phyloP scores from a whole-genome alignment of 2,329 filamentous ascomycete genomes.

The Daldinia sp. region DNA sequence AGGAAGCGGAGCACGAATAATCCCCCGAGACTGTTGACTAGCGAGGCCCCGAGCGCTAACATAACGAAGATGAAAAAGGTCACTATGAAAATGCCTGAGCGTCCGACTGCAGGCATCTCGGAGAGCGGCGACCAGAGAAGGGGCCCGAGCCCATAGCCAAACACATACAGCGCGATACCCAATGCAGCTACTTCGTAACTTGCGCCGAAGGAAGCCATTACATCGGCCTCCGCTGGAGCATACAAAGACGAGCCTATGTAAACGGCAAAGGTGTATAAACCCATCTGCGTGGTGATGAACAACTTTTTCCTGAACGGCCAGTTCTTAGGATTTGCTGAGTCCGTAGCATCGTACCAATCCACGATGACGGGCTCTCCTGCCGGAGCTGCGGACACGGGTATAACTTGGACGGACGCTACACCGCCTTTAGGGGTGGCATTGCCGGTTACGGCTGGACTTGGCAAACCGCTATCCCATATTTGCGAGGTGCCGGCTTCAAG shows the following conservation, averaged over 20 bases:
- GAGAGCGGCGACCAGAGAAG: conserved; percentile 59
- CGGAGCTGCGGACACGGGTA: neutral
- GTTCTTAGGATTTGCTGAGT: conserved; percentile 59
- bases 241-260: conserved; percentile 67
- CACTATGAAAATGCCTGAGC: conserved; percentile 62
- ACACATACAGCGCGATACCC: conserved; percentile 63
- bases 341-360: conserved; percentile 41
- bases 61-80: conserved; percentile 63
- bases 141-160: conserved; percentile 63
- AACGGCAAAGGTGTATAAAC: conserved; percentile 62
- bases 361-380: conserved; percentile 29
- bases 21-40: conserved; percentile 64
- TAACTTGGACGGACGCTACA: neutral
- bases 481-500: conserved; percentile 26
- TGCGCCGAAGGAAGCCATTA: conserved; percentile 59
- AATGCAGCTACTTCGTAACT: conserved; percentile 59
- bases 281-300: conserved; percentile 61
- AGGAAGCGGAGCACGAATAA: conserved; percentile 65
- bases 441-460: conserved; percentile 4
- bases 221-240: conserved; percentile 56
- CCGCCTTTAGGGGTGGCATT: conserved; percentile 9
- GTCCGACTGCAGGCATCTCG: conserved; percentile 63
- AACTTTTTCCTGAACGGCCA: conserved; percentile 59
- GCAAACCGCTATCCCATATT: conserved; percentile 16
- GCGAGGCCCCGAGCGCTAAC: conserved; percentile 60